Conservation (phyloP, 495 filamentous ascomycete species). For the Penicillium paradoxum region DNA sequence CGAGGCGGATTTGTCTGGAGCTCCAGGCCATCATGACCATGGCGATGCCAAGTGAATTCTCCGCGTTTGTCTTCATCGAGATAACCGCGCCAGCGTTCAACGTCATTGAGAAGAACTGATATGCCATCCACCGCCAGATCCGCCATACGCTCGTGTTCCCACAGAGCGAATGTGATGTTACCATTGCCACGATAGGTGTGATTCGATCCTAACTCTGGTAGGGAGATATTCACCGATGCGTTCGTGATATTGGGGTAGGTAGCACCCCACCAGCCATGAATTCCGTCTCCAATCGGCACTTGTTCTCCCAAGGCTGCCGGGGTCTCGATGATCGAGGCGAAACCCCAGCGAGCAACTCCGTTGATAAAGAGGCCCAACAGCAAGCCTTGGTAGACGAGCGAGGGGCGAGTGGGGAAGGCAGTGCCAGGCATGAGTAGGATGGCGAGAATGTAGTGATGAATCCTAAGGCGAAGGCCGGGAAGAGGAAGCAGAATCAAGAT, state of each 20-base stretch:
- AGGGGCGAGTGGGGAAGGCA: conserved; percentile 72
- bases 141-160: conserved; percentile 38
- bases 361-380: conserved; percentile 88
- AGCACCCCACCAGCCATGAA: conserved; percentile 54
- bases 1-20: conserved; percentile 22
- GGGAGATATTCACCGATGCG: conserved; percentile 48
- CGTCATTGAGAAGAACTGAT: conserved; percentile 88
- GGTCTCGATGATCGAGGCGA: conserved; percentile 86
- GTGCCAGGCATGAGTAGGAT: conserved; percentile 80
- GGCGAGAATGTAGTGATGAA: conserved; percentile 93
- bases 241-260: conserved; percentile 59
- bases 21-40: conserved; percentile 40
- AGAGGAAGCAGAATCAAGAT: conserved; percentile 61
- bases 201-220: conserved; percentile 28
- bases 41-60: conserved; percentile 45
- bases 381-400: conserved; percentile 79
- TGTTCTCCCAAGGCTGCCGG: conserved; percentile 54
- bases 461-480: conserved; percentile 78
- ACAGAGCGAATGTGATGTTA: conserved; percentile 57
- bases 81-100: conserved; percentile 73
- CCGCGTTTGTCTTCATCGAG: conserved; percentile 42
- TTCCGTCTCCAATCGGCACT: conserved; percentile 28
- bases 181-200: conserved; percentile 36
- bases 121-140: conserved; percentile 78
- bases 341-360: conserved; percentile 89